These are phyloP conservation scores for Earliella scabrosa DNA, from an alignment of 1,284 basidiomycete genomes.

Conservation along the genomic window DNA sequence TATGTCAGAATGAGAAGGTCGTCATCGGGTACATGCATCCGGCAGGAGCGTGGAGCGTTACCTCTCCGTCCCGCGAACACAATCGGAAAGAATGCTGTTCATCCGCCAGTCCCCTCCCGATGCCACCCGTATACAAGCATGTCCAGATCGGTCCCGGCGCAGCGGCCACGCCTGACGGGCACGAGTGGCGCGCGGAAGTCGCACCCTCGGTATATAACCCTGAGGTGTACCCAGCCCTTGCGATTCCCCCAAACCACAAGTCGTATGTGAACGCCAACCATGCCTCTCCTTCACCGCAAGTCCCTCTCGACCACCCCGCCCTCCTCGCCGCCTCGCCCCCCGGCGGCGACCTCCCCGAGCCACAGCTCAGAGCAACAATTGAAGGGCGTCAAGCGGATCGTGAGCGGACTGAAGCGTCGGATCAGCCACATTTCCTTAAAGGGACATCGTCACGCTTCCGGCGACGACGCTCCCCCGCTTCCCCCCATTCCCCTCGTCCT, in stretches of 20 bases:
- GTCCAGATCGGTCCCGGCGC: slow-evolving; percentile 22
- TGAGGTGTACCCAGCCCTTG: neutral
- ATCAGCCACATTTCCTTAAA: slow-evolving; percentile 23
- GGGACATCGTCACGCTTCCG: slow-evolving; percentile 12
- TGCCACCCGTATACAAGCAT: slow-evolving; percentile 2
- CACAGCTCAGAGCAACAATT: neutral
- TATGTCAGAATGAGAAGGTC: neutral
- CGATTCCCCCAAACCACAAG: neutral
- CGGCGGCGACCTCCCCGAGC: neutral
- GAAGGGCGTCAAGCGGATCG: slow-evolving; percentile 26
- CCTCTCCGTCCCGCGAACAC: no score
- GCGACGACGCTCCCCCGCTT: neutral
- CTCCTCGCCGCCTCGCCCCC: neutral
- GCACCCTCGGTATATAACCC: slow-evolving; percentile 14
- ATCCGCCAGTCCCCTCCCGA: slow-evolving; percentile 7
- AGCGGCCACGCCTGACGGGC: slow-evolving; percentile 17
- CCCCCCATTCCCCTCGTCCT: slow-evolving; percentile 6
- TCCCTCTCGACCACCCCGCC: slow-evolving; percentile 10
- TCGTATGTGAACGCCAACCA: slow-evolving; percentile 8
- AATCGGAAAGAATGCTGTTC: neutral
- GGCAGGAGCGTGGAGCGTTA: slow-evolving; percentile 17
- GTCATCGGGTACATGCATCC: slow-evolving; percentile 1
- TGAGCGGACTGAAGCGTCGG: slow-evolving; percentile 21
- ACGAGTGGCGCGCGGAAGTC: slow-evolving; percentile 14
- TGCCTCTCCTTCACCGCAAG: slow-evolving; percentile 11